These are phyloP conservation scores for Vaccinium myrtillus DNA, from an alignment of 148 eudicot species.

Conservation along the genomic window DNA sequence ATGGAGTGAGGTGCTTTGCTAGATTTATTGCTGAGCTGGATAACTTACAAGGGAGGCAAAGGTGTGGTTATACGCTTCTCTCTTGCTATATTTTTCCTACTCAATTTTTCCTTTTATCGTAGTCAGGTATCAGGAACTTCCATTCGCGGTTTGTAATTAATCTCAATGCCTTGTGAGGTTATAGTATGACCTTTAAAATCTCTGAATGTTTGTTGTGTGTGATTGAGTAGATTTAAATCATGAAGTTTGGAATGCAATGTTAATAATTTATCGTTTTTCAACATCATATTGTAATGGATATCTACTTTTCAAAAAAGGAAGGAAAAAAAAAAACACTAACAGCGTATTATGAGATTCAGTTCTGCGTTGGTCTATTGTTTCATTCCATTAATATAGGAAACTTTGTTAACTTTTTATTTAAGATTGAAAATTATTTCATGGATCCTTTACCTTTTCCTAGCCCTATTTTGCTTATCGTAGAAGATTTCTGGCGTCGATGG, in stretches of 20 bases:
- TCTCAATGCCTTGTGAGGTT: not conserved
- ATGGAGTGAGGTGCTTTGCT: conserved; percentile 98
- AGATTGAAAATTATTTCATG: not conserved
- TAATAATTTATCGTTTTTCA: not conserved
- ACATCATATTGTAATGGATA: not conserved
- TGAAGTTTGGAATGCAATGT: not conserved
- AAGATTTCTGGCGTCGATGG: not conserved
- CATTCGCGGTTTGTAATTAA: not conserved
- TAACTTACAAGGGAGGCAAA: conserved; percentile 67
- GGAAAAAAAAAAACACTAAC: not conserved
- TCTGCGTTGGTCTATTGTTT: not conserved
- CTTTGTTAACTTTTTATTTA: too few species aligned
- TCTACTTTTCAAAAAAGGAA: not conserved
- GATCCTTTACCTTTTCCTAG: not conserved
- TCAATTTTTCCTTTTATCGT: not conserved
- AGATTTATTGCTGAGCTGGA: conserved; percentile 87
- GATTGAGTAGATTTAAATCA: not conserved
- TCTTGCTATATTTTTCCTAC: not conserved
- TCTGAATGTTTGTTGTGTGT: not conserved
- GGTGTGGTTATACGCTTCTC: conserved; percentile 35
- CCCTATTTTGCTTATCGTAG: not conserved
- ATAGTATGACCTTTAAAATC: not conserved
- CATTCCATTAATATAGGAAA: not conserved
- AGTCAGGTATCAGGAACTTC: conserved; percentile 5
- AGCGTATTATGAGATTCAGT: not conserved